Base-by-base conservation (phyloP, 2,329 filamentous ascomycete genomes). In the Fusarium beomiforme region DNA sequence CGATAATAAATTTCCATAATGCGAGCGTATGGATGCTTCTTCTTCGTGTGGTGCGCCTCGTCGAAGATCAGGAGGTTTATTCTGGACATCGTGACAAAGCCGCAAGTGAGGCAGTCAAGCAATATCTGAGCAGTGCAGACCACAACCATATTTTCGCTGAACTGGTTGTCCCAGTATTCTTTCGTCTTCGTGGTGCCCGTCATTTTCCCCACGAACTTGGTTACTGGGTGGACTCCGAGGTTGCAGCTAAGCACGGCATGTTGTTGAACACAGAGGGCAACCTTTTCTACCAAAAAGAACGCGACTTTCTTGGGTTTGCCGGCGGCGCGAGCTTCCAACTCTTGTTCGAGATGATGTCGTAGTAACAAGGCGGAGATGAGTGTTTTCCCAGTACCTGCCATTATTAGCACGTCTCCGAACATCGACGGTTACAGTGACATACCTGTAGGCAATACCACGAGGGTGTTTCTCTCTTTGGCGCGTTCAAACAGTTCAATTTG, bases 1-100 rank as follows among this genome's bases (percentile, higher is more conserved):
- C 89, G 75, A 76, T 98, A 98, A 73, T 93, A 94, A 64, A 97
- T 92, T 75, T 93, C 94, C 81, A 99, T 93, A 64, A 99, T 96
- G 31, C 89, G 88, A 23, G 95, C 93, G 77, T 97, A 99, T 0
- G 93, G 88, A 76, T 99, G 96, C 55, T 94, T 92, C 79, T 95
- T 97, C 81, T 99, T 99, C 1, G 95, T 90, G 77, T 98, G 96
- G 76, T 99, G 96, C 9, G 95, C 96, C 81, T 99, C 96, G 76
- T 99, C 96, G 72, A 99, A 97, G 65, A 98, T 90, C 39, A 99
- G 85, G 3, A 99, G 87, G 76, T 95, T 98, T 79, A 98, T 94
- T 73, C 92, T 89, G 21, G 89, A 84, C 83, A 99, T 97, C 13
- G 81, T 87, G 64, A 98, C 87, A 80, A 94, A 97, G 1, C 92